Percentiles rank a stretch among this genome's conserved stretches.
These are phyloP conservation scores for Syzygium aqueum DNA, from an alignment of 345 rosid genomes.

Conservation along the genomic window DNA sequence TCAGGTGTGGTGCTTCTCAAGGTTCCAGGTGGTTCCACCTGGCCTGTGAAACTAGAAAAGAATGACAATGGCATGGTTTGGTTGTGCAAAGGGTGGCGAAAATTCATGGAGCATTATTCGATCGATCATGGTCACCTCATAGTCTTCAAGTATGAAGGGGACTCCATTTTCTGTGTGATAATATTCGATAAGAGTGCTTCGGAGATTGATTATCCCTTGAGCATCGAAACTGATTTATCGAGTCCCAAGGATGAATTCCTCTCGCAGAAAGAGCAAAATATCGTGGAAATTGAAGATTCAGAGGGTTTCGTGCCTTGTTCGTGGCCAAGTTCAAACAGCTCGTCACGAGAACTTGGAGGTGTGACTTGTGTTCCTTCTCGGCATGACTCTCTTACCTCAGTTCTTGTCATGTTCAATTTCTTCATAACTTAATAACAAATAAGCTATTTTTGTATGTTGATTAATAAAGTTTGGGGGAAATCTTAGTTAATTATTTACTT, in stretches of 20 bases:
- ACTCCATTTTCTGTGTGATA: neutral
- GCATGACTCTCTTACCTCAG: neutral
- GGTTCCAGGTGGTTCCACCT: neutral
- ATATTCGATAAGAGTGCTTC: neutral
- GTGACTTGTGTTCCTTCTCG: neutral
- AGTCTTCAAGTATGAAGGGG: neutral
- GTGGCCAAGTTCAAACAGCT: neutral
- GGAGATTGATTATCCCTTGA: neutral
- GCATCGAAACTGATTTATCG: neutral
- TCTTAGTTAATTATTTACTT: neutral
- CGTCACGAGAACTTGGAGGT: neutral
- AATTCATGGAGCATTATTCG: neutral
- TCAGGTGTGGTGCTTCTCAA: neutral
- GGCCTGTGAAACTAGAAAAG: neutral
- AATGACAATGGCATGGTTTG: neutral
- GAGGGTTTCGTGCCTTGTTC: neutral
- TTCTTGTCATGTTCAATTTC: neutral
- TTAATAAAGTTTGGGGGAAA: neutral
- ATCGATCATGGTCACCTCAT: neutral
- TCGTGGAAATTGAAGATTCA: neutral
- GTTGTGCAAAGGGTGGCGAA: neutral
- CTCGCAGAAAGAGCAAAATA: neutral
- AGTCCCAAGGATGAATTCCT: neutral
- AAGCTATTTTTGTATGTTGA: neutral
- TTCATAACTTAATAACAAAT: neutral